These are phyloP conservation scores for Stromatinia cepivora DNA, from an alignment of 2,329 filamentous ascomycete genomes.

Conservation along the genomic window DNA sequence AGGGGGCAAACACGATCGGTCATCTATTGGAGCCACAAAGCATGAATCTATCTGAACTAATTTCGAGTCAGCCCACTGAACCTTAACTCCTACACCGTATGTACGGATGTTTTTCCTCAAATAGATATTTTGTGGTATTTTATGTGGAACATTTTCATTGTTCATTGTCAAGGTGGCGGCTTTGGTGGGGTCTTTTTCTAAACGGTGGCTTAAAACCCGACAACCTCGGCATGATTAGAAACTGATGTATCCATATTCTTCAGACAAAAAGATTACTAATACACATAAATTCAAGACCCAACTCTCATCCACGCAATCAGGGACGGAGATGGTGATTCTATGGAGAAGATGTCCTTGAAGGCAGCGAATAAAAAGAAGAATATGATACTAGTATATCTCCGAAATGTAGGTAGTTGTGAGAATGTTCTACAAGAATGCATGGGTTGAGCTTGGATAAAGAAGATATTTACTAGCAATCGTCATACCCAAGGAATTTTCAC, in stretches of 20 bases:
- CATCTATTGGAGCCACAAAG: not conserved
- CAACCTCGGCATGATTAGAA: constrained; percentile 16
- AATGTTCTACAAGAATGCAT: constrained; percentile 1
- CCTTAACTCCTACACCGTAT: not conserved
- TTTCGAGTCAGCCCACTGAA: not conserved
- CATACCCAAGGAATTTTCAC: constrained; percentile 7
- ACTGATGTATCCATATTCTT: constrained; percentile 6
- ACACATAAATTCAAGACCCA: not conserved
- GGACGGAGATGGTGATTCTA: constrained; percentile 11
- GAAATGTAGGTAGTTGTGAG: not conserved
- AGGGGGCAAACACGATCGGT: not conserved
- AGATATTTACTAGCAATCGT: constrained; percentile 10
- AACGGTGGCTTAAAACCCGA: not conserved
- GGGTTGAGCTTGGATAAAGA: constrained; percentile 16
- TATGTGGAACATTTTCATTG: constrained; percentile 6
- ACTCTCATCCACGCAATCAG: not conserved
- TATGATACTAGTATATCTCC: not conserved
- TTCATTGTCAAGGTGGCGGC: constrained; percentile 10
- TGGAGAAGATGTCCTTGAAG: constrained; percentile 12
- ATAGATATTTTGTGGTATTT: not conserved
- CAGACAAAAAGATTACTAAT: constrained; percentile 18
- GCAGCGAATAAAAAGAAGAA: not conserved
- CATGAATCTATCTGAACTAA: not conserved
- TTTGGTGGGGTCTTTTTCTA: constrained; percentile 13
- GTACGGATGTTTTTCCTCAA: constrained; percentile 14